Percentiles rank a stretch among this genome's conserved stretches.
Conservation (phyloP, 768 basidiomycete species). For the Russula earlei region DNA sequence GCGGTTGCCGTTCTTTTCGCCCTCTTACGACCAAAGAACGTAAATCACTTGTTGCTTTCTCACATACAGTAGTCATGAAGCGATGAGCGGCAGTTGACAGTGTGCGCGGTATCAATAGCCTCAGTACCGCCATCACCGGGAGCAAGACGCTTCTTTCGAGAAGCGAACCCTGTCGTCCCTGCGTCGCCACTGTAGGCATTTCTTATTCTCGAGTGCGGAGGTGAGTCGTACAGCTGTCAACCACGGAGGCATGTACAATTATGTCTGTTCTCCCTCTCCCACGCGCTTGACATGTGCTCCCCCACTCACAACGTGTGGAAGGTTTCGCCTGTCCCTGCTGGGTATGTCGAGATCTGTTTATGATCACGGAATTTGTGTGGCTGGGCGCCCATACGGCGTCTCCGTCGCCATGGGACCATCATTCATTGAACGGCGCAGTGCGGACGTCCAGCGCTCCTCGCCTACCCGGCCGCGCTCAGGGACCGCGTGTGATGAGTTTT, state of each 20-base stretch:
- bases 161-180: neutral
- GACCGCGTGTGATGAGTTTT: no score
- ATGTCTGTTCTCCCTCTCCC: no score
- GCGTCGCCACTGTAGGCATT: no score
- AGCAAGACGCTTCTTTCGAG: slow-evolving; percentile 1
- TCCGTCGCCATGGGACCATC: neutral
- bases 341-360: no score
- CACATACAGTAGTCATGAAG: neutral
- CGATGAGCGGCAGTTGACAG: neutral
- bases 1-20: neutral
- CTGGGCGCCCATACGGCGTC: neutral
- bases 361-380: no score
- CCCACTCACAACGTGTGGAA: no score
- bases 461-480: no score
- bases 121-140: slow-evolving; percentile 14
- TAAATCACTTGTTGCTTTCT: neutral
- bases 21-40: neutral
- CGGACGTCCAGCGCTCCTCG: no score
- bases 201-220: neutral
- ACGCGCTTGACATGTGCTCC: no score
- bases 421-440: no score
- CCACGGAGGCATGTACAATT: neutral
- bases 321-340: no score
- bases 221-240: neutral
- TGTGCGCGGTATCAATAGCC: neutral